Evolutionary conservation across 768 basidiomycete species (phyloP).

Genomic region (Astraeus odoratus): DNA sequence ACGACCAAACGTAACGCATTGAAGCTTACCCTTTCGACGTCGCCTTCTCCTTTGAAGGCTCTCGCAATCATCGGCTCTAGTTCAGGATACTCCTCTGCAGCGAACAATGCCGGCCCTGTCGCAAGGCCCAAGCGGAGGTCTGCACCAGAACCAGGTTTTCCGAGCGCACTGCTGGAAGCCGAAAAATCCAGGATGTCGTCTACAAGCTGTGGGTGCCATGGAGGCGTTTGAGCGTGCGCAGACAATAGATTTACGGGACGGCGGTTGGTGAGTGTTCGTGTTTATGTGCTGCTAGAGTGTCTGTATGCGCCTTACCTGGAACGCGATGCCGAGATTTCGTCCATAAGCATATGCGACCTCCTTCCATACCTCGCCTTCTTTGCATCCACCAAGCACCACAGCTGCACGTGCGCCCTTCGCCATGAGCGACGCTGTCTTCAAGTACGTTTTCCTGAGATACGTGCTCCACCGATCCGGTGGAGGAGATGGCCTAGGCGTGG

Average conservation of each 20-base stretch:
- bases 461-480: slow-evolving; percentile 57
- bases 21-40: slow-evolving; percentile 64
- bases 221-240: not conserved
- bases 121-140: slow-evolving; percentile 81
- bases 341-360: slow-evolving; percentile 91
- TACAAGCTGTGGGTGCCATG: slow-evolving; percentile 56
- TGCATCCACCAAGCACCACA: slow-evolving; percentile 80
- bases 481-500: slow-evolving; percentile 21
- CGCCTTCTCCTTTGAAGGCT: slow-evolving; percentile 69
- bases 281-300: no score
- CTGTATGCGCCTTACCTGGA: slow-evolving; percentile 57
- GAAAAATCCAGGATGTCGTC: slow-evolving; percentile 96
- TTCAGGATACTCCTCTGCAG: slow-evolving; percentile 76
- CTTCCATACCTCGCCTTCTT: slow-evolving; percentile 74
- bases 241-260: not conserved
- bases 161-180: slow-evolving; percentile 61
- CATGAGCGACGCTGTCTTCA: slow-evolving; percentile 88
- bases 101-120: slow-evolving; percentile 80
- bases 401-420: slow-evolving; percentile 82
- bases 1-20: not conserved
- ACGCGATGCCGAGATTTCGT: slow-evolving; percentile 87
- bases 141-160: slow-evolving; percentile 80
- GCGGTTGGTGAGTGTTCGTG: not conserved
- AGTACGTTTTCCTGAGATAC: slow-evolving; percentile 89
- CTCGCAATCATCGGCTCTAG: slow-evolving; percentile 73